Base-by-base conservation (phyloP, 1,284 basidiomycete genomes). In the Cryptococcus hybrid region DNA sequence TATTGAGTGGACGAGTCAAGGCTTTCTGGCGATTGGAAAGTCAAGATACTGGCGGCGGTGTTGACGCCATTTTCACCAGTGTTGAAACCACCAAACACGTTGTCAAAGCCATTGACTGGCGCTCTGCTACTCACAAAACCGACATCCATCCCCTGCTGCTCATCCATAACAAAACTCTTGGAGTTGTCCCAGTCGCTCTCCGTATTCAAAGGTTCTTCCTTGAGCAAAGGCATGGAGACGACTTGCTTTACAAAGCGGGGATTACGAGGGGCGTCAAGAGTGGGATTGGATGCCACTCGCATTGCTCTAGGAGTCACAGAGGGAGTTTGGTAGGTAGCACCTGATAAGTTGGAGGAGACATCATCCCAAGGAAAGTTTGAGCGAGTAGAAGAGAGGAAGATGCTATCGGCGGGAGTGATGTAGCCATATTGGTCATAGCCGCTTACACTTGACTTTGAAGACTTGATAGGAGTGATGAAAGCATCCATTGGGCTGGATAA, bases 221-320 rank as follows among this genome's bases (percentile, higher is more conserved):
- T 67, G 12, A 73, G 59, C 11, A 67, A 57, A 9, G 71, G 68
- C 71, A 73, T 71, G 36, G 71, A 73, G 7, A 60, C 43, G 46
- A 71, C 57, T 12, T 57, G 58, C 46, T 64, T 64, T 37, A 67
- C 45, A 7, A 56, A 45, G 37, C 62, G 54, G 12, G 64, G 64
- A 40, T 57, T 59, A 5, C 59, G 58, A 30, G 54, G 37, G 15
- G 64, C 51, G 37, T 61, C 61, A 48, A 73, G 54, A 8, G 61
- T 55, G 24, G 69, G 69, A 54, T 70, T 69, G 42, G 71, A 71
- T 5, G 63, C 58, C 42, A 69, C 62, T n/a, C 69, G 66, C 18
- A 43, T 63, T 55, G 40, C 60, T 50, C 24, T 53, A 52, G 34
- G 49, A 56, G 12, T 12, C 7, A 30, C 59, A 42, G 12, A 61